Evolutionary conservation across 2,329 filamentous ascomycete genomes (phyloP).

Genomic region (Alternaria ethzedia): DNA sequence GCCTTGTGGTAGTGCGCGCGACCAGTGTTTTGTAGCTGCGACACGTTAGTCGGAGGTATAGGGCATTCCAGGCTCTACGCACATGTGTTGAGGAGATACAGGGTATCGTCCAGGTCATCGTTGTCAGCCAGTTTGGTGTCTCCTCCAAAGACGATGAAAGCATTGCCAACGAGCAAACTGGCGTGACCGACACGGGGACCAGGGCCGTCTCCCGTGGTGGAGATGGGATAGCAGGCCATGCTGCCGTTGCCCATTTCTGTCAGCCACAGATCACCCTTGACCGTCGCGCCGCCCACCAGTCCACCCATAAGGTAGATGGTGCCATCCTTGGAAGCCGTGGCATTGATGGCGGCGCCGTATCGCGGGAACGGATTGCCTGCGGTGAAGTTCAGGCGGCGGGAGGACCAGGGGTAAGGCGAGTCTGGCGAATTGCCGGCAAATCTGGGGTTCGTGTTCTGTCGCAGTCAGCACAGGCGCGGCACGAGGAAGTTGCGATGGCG

Average conservation of each 20-base stretch:
- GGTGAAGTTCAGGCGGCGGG: slow-evolving; percentile 84
- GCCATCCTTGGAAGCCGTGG: slow-evolving; percentile 91
- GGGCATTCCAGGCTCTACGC: slow-evolving; percentile 50
- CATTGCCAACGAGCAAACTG: slow-evolving; percentile 93
- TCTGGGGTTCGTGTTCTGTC: slow-evolving; percentile 32
- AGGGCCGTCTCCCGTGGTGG: slow-evolving; percentile 90
- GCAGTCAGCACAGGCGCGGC: slow-evolving; percentile 18
- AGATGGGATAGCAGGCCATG: slow-evolving; percentile 88
- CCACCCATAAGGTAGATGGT: slow-evolving; percentile 98
- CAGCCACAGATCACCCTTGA: slow-evolving; percentile 98
- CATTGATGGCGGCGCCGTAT: slow-evolving; percentile 96
- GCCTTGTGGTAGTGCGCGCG: slow-evolving; percentile 85
- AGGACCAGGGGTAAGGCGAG: slow-evolving; percentile 95
- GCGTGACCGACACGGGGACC: slow-evolving; percentile 94
- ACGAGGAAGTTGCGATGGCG: not conserved
- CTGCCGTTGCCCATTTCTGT: slow-evolving; percentile 83
- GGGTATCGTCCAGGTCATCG: slow-evolving; percentile 89
- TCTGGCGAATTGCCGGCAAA: slow-evolving; percentile 63
- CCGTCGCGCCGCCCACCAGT: slow-evolving; percentile 90
- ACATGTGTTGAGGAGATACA: slow-evolving; percentile 98
- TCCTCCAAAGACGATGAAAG: slow-evolving; percentile 97
- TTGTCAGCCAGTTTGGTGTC: slow-evolving; percentile 96
- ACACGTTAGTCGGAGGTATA: slow-evolving; percentile 32
- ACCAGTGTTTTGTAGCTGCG: slow-evolving; percentile 96
- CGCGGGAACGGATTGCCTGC: slow-evolving; percentile 91